Conservation (phyloP, 2,329 filamentous ascomycete species). For the Neonectria neomacrospora region DNA sequence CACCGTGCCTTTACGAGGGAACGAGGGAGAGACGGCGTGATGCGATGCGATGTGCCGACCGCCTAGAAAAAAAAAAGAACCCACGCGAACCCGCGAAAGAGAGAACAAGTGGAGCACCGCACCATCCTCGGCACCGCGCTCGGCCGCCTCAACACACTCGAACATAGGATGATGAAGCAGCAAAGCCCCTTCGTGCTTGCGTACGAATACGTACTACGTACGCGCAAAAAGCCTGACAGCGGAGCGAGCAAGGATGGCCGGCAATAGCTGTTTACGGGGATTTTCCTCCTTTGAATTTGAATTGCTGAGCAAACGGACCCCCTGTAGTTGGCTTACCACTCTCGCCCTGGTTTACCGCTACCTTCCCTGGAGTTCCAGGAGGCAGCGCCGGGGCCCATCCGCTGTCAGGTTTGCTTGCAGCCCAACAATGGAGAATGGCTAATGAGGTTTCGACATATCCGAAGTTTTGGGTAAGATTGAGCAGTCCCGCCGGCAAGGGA, state of each 20-base stretch:
- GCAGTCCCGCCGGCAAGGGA: neutral
- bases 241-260: conserved; percentile 1
- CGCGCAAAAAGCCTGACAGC: neutral
- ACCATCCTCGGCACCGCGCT: conserved; percentile 25
- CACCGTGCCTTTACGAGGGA: conserved; percentile 32
- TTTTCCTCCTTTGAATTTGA: neutral
- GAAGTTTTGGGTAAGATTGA: conserved; percentile 1
- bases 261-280: neutral
- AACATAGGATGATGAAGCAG: neutral
- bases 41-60: conserved; percentile 10
- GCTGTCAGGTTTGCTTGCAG: conserved; percentile 23
- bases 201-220: neutral
- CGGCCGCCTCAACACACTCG: conserved; percentile 21
- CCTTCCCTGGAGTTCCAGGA: neutral
- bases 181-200: neutral
- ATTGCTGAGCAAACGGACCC: neutral
- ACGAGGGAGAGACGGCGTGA: neutral
- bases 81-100: neutral
- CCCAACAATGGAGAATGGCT: conserved; percentile 35
- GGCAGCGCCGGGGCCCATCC: neutral
- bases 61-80: conserved; percentile 10
- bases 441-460: conserved; percentile 2
- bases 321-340: neutral
- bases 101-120: neutral
- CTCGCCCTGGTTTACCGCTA: neutral